Evolutionary conservation across 2,329 filamentous ascomycete genomes (phyloP).

Genomic region (Ophiognomonia clavigignenti-juglandacearum): DNA sequence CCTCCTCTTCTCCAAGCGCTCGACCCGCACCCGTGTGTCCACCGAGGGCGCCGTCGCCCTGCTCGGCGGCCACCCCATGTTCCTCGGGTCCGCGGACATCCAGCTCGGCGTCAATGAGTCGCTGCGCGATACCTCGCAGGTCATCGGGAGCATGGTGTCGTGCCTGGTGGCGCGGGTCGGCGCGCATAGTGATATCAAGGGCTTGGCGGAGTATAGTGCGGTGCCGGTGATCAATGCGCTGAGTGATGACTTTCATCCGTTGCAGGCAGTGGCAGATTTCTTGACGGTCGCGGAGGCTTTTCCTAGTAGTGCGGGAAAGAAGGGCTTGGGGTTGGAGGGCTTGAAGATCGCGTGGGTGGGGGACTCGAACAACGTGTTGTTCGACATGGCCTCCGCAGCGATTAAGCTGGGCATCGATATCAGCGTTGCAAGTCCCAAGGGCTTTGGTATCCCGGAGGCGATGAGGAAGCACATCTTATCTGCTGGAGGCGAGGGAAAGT

Average conservation of each 20-base stretch:
- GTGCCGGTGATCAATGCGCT: conserved; percentile 85
- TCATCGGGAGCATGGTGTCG: conserved; percentile 91
- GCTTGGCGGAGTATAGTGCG: conserved; percentile 65
- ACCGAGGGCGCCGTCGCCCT: conserved; percentile 87
- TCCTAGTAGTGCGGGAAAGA: conserved; percentile 36
- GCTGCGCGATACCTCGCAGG: conserved; percentile 83
- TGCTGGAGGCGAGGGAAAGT: conserved; percentile 58
- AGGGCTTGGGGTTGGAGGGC: conserved; percentile 64
- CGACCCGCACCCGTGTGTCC: conserved; percentile 87
- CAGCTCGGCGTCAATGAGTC: conserved; percentile 94
- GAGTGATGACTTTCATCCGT: conserved; percentile 85
- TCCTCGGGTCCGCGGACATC: conserved; percentile 91
- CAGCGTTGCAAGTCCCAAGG: conserved; percentile 77
- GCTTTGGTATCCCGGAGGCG: conserved; percentile 71
- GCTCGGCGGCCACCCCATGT: conserved; percentile 93
- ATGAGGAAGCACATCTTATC: conserved; percentile 71
- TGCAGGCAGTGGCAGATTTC: conserved; percentile 93
- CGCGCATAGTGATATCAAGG: conserved; percentile 68
- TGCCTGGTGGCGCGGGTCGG: conserved; percentile 78
- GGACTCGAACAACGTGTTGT: conserved; percentile 95
- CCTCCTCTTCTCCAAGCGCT: conserved; percentile 96
- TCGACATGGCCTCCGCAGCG: conserved; percentile 84
- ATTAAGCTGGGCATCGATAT: conserved; percentile 84
- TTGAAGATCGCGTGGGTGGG: conserved; percentile 95
- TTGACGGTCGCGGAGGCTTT: conserved; percentile 83